A percentile compares a stretch with the other conserved stretches of the same genome.
phyloP scores from a whole-genome alignment of 768 basidiomycete species.

The Chalciporus sphaerocephalus region DNA sequence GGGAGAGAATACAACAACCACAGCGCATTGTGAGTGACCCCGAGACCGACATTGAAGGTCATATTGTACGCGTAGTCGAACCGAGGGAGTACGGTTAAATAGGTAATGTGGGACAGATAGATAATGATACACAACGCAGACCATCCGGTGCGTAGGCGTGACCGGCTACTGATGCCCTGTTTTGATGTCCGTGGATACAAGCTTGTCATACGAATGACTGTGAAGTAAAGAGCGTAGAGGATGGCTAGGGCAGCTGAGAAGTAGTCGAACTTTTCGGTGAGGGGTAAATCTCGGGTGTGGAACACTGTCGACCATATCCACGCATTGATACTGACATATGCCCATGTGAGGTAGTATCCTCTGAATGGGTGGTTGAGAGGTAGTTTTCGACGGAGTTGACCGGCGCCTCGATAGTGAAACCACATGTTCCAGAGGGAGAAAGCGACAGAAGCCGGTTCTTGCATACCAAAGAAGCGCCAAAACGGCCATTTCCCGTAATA shows the following conservation, averaged over 20 bases:
- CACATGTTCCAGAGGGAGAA: conserved; percentile 87
- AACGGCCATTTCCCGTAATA: conserved; percentile 99
- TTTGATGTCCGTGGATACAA: conserved; percentile 49
- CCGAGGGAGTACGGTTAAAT: conserved; percentile 67
- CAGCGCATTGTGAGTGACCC: conserved; percentile 70
- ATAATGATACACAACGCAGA: conserved; percentile 47
- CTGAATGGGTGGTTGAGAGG: conserved; percentile 64
- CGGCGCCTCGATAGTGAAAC: conserved; percentile 62
- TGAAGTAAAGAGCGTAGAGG: conserved; percentile 73
- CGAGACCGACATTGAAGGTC: conserved; percentile 72
- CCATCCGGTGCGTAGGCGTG: conserved; percentile 36
- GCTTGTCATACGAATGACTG: conserved; percentile 71
- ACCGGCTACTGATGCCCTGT: conserved; percentile 20
- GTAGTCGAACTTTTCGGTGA: conserved; percentile 91
- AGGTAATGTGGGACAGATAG: conserved; percentile 71
- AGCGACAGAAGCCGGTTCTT: conserved; percentile 88
- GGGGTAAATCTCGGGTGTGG: conserved; percentile 82
- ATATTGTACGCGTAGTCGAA: conserved; percentile 97
- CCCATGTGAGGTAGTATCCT: conserved; percentile 61
- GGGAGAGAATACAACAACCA: conserved; percentile 74
- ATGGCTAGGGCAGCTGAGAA: conserved; percentile 90
- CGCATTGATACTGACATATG: conserved; percentile 73
- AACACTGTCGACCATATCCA: conserved; percentile 93
- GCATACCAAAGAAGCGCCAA: conserved; percentile 80
- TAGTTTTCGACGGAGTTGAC: conserved; percentile 43